Base-by-base conservation (phyloP, 2,329 filamentous ascomycete species). In the Cercospora sp. region DNA sequence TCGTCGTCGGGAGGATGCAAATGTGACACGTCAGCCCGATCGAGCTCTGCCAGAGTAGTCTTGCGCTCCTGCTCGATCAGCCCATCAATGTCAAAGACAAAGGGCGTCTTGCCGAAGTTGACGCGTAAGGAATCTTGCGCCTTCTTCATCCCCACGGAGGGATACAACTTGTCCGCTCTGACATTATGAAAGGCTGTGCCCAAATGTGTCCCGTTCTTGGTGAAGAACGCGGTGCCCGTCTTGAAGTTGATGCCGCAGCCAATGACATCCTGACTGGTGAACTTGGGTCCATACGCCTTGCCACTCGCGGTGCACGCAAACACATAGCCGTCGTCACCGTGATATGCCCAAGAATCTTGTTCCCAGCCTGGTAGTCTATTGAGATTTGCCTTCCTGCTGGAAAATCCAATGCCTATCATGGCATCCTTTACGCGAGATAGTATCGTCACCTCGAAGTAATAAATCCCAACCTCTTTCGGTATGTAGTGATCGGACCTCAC, bases 11-110 rank as follows among this genome's bases (percentile, higher is more conserved):
- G 84, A 2, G 88, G 87, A 36, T 88, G 86, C 6, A 95, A 81
- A 23, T 79, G 83, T 30, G 86, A 83, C n/a, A 90, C 86, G 60
- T 83, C 84, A 12, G 86, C 82, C 36, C 79, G 75, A 72, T 85
- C 86, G 74, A 96, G 92, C 26, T 90, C 86, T 16, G 80, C 79
- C 63, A 86, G 83, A 10, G 93, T 84, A 4, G 78, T 81, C n/a
- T 79, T 75, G 75, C 86, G 86, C 78, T 93, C 89, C 72, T 84
- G 82, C 83, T 86, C 86, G 82, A 97, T 90, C 85, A 95, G 87
- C 68, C 87, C 87, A 79, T 97, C 92, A 73, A 99, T 98, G 78
- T 97, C 92, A 80, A 91, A 99, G 55, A 92, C 86, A 79, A 98
- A 98, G 3, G 91, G 91, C 63, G 86, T 87, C 79, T 87, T 86